Evolutionary conservation across 2,329 filamentous ascomycete genomes (phyloP), one percentile per base, ranked within the genome.

Genomic region (Aspergillus sp.): DNA sequence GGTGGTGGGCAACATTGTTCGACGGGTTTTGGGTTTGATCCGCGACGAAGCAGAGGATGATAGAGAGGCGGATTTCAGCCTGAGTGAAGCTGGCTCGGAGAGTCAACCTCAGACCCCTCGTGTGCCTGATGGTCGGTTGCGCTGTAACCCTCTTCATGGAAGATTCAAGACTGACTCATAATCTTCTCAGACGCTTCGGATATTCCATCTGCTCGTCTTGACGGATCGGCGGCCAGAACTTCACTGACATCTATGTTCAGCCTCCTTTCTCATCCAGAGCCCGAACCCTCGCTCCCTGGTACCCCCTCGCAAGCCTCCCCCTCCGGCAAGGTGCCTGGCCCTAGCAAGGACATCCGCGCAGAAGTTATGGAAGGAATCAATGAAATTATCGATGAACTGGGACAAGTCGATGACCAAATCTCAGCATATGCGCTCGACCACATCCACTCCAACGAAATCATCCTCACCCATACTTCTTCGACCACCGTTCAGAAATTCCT

Each of bases 381-480:
- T 60, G 93, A 98, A 67, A 90, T 98, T 51, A 87, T 95, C 67
- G 93, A 98, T 63, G 93, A 98, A 71, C 84, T 98, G 48, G 85
- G 86, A 55, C 86, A 91, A 63, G 90, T 90, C 6, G 93, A 96
- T 64, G 89, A 95, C 62, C 90, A 95, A 68, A 94, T 98, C 59
- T 88, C 91, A 2, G 82, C 83, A 19, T 86, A 90, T 55, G 88
- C 90, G 2, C 85, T 95, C 53, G 88, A 94, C 43, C 88, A 96
- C 67, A 95, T 98, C 54, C 88, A 95, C 64, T 87, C 88, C 1
- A 90, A 91, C 63, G 91, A 98, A 68, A 86, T 90, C 58, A 88
- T 98, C 53, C 81, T 98, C 52, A 90, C 90, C 7, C 85, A 95
- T 65, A 87, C 88, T 41, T 89, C 90, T 1, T 91, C 89, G 0